Percentiles rank a stretch among this genome's conserved stretches.
Evolutionary conservation across 306 rosid species (phyloP).

Genomic region (Hippophae gyantsensis): DNA sequence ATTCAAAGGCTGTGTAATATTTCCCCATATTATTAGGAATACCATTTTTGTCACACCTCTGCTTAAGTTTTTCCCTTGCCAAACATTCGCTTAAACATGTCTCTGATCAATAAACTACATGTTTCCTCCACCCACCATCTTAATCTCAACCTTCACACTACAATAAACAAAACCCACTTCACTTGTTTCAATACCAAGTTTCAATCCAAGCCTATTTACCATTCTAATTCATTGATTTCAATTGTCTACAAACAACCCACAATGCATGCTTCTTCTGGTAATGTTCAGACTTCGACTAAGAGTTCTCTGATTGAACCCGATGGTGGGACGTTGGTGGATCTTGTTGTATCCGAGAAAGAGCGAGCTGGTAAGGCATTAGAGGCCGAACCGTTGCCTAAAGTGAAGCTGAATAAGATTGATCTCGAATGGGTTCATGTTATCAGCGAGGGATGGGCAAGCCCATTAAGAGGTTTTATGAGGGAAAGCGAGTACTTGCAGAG

Average conservation of each 20-base stretch:
- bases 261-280: constrained; percentile 33
- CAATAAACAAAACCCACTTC: constrained; percentile 9
- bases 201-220: constrained; percentile 37
- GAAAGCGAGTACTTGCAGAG: constrained; percentile 81
- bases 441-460: constrained; percentile 95
- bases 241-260: constrained; percentile 12
- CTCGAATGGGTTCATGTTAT: constrained; percentile 90
- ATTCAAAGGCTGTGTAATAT: constrained; percentile 12
- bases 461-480: constrained; percentile 89
- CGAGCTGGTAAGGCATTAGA: constrained; percentile 33
- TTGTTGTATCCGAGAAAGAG: constrained; percentile 50
- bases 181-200: constrained; percentile 14
- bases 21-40: constrained; percentile 31
- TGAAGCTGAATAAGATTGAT: constrained; percentile 56
- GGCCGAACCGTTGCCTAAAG: constrained; percentile 57
- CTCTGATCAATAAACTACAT: constrained; percentile 50
- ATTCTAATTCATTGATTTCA: constrained; percentile 26
- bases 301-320: constrained; percentile 89
- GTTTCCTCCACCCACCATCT: constrained; percentile 26
- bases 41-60: constrained; percentile 4
- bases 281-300: constrained; percentile 22
- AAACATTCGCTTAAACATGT: constrained; percentile 28
- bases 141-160: constrained; percentile 15
- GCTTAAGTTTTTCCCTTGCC: neutral
- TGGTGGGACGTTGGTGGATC: constrained; percentile 73